Base-by-base conservation (phyloP, 495 filamentous ascomycete genomes). In the Neurospora sp. region DNA sequence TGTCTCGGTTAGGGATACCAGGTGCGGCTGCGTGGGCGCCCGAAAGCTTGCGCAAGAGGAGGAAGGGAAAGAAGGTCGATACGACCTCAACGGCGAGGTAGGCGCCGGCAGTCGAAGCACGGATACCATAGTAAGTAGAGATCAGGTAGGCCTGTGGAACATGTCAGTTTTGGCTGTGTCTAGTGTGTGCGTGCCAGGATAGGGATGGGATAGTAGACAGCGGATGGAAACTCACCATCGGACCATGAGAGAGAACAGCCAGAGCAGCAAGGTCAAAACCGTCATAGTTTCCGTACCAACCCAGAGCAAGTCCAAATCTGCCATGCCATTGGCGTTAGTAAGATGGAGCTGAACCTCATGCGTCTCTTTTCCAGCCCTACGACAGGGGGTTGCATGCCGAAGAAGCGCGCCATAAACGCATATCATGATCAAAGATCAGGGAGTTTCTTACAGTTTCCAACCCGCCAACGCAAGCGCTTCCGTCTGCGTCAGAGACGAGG, bases 231-330 rank as follows among this genome's bases (percentile, higher is more conserved):
- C 86, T 83, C 80, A 89, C 87, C 70, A 86, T 87, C 40, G 94
- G 94, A 12, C 90, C 85, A 80, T 92, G 89, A 35, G 91, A 89
- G 6, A 97, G 82, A 72, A 92, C 82, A 35, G 89, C 88, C 77
- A 94, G 85, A 23, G 89, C 84, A 39, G 87, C 86, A 72, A 93
- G 82, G 83, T 96, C 94, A 77, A 90, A 86, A 77, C 88, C 86
- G 79, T 95, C 93, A 78, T 89, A 93, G 69, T 88, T 85, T 42
- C 89, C 83, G 74, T 84, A 86, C 93, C 93, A 96, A 40, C 87
- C 89, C 20, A 93, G 75, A 31, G 85, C 90, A 69, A 97, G 84
- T 79, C 92, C 89, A 41, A 90, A 84, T 72, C 90, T 88, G 76
- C 54, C 72, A 74, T 59, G 59, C 48, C 75, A 74, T 69, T 39